phyloP scores from a whole-genome alignment of 352 stramenopile genomes.

The Phytophthora sp. region DNA sequence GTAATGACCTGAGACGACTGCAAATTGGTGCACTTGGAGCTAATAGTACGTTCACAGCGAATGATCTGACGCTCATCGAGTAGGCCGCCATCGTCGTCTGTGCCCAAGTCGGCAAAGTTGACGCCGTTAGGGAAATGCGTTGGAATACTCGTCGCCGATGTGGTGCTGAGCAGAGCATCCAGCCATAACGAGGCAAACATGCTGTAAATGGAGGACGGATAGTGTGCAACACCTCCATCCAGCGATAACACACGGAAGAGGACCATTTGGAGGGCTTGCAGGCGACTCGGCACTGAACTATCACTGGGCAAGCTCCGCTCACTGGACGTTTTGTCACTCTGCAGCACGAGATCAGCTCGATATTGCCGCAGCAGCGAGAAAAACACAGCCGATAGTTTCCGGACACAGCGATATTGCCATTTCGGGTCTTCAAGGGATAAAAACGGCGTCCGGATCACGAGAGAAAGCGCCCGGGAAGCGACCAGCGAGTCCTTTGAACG shows the following conservation, averaged over 20 bases:
- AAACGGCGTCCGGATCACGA: slow-evolving; percentile 65
- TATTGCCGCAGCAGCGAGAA: slow-evolving; percentile 66
- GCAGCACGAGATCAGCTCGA: slow-evolving; percentile 45
- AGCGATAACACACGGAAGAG: slow-evolving; percentile 57
- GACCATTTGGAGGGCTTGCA: slow-evolving; percentile 57
- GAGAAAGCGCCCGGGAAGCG: slow-evolving; percentile 50
- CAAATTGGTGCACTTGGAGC: slow-evolving; percentile 82
- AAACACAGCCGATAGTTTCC: slow-evolving; percentile 61
- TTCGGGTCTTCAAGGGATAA: slow-evolving; percentile 69
- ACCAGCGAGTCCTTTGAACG: slow-evolving; percentile 45
- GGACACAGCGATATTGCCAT: slow-evolving; percentile 79
- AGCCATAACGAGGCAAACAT: slow-evolving; percentile 75
- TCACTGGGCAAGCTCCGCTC: slow-evolving; percentile 7
- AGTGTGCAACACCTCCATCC: slow-evolving; percentile 68
- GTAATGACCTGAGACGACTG: slow-evolving; percentile 82
- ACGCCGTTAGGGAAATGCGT: slow-evolving; percentile 67
- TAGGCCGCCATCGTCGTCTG: slow-evolving; percentile 8
- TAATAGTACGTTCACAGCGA: slow-evolving; percentile 78
- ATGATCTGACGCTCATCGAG: slow-evolving; percentile 55
- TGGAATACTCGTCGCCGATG: slow-evolving; percentile 69
- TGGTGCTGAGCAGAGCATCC: slow-evolving; percentile 65
- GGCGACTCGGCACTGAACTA: slow-evolving; percentile 24
- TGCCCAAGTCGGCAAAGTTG: slow-evolving; percentile 33
- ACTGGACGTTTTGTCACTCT: slow-evolving; percentile 17
- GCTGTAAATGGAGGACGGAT: slow-evolving; percentile 71